phyloP scores from a whole-genome alignment of 2,329 filamentous ascomycete species.

The Exophiala spinifera region DNA sequence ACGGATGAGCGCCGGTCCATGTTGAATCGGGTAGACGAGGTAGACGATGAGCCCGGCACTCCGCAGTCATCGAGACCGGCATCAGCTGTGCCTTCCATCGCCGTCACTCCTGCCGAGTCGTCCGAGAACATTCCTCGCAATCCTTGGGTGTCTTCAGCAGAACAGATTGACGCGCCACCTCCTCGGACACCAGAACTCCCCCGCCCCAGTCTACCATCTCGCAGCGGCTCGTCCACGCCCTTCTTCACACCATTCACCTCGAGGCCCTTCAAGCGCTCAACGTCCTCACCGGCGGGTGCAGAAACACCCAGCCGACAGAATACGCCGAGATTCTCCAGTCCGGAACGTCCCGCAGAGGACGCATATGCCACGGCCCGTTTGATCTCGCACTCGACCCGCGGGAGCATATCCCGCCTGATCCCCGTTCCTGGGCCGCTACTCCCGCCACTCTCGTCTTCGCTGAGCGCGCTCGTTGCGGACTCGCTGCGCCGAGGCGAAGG shows the following conservation, averaged over 20 bases:
- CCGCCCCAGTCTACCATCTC: background rate
- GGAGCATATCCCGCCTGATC: slow-evolving; percentile 48
- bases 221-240: slow-evolving; percentile 15
- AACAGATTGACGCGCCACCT: slow-evolving; percentile 12
- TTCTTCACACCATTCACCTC: slow-evolving; percentile 26
- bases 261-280: slow-evolving; percentile 13
- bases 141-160: slow-evolving; percentile 20
- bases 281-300: slow-evolving; percentile 22
- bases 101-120: slow-evolving; percentile 25
- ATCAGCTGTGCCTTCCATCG: slow-evolving; percentile 25
- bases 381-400: slow-evolving; percentile 38
- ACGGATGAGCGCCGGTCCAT: background rate
- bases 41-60: slow-evolving; percentile 9
- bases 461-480: slow-evolving; percentile 64
- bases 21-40: slow-evolving; percentile 2
- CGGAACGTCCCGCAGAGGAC: slow-evolving; percentile 23
- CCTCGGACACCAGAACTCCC: slow-evolving; percentile 18
- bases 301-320: slow-evolving; percentile 21
- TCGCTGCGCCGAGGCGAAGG: slow-evolving; percentile 58
- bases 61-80: slow-evolving; percentile 15
- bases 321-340: slow-evolving; percentile 21
- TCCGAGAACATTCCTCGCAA: slow-evolving; percentile 12
- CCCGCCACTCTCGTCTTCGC: slow-evolving; percentile 57
- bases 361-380: slow-evolving; percentile 29
- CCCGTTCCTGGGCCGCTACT: slow-evolving; percentile 56